Conservation (phyloP, 208 protist genomes). For the Phytomonas sp. region DNA sequence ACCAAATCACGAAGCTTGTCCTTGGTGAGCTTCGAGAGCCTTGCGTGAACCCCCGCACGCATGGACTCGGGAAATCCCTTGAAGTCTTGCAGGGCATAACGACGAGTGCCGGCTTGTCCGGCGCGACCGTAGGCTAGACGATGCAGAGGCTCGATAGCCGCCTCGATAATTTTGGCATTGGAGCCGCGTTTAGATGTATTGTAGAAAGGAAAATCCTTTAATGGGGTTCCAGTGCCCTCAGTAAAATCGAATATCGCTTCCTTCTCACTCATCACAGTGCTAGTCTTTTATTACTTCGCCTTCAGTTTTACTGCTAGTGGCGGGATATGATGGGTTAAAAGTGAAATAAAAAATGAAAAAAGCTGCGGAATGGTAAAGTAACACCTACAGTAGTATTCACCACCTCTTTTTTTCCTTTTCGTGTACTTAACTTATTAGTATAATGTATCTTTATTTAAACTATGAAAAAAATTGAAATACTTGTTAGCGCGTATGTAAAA, state of each 20-base stretch:
- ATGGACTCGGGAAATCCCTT: conserved; percentile 42
- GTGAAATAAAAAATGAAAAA: conserved; percentile 6
- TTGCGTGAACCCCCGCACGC: conserved; percentile 25
- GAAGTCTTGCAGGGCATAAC: conserved; percentile 42
- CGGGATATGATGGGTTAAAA: neutral
- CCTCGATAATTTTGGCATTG: conserved; percentile 35
- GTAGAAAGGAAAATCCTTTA: conserved; percentile 41
- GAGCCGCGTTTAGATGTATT: conserved; percentile 17
- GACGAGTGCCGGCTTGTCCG: conserved; percentile 34
- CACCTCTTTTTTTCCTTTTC: neutral
- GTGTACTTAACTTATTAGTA: neutral
- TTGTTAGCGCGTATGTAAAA: neutral
- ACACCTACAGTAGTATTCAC: neutral
- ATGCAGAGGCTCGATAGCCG: conserved; percentile 57
- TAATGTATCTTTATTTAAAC: neutral
- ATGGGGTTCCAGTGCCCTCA: conserved; percentile 33
- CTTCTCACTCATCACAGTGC: conserved; percentile 9
- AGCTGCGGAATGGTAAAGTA: conserved; percentile 1
- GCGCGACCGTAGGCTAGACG: conserved; percentile 56
- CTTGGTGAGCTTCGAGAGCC: conserved; percentile 35
- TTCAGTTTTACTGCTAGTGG: neutral
- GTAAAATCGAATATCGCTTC: conserved; percentile 36
- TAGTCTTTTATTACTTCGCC: neutral
- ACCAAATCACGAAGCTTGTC: conserved; percentile 49
- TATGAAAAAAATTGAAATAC: neutral